These are phyloP conservation scores for Astragalus membranaceus DNA, from an alignment of 306 rosid genomes.

Conservation along the genomic window DNA sequence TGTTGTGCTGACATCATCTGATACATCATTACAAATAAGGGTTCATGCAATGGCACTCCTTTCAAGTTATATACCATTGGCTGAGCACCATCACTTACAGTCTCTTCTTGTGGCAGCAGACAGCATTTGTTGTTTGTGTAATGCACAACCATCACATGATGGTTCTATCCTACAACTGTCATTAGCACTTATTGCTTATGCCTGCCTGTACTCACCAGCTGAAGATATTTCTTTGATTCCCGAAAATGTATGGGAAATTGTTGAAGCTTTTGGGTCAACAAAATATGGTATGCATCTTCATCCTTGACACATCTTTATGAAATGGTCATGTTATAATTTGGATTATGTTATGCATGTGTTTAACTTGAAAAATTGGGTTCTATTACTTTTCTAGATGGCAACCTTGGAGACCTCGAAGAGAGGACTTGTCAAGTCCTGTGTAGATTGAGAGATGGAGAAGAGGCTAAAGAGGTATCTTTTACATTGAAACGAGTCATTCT, in stretches of 20 bases:
- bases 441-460: conserved; percentile 66
- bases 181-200: conserved; percentile 69
- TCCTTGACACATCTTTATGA: conserved; percentile 9
- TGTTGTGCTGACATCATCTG: conserved; percentile 69
- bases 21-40: conserved; percentile 53
- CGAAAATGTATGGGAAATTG: conserved; percentile 59
- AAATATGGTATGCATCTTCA: conserved; percentile 48
- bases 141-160: conserved; percentile 49
- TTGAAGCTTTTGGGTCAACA: conserved; percentile 57
- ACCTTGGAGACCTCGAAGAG: conserved; percentile 72
- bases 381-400: conserved; percentile 43
- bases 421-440: conserved; percentile 69
- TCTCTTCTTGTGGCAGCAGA: conserved; percentile 73
- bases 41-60: conserved; percentile 72
- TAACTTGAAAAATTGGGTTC: not conserved
- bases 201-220: conserved; percentile 64
- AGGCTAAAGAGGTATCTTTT: conserved; percentile 59
- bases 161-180: conserved; percentile 73
- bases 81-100: conserved; percentile 59
- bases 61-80: conserved; percentile 67
- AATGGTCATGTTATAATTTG: not conserved
- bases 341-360: not conserved
- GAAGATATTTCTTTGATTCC: conserved; percentile 87
- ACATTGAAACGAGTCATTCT: conserved; percentile 5
- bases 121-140: conserved; percentile 50